Conservation (phyloP, 129 eudicot species). For the Glebionis coronaria region DNA sequence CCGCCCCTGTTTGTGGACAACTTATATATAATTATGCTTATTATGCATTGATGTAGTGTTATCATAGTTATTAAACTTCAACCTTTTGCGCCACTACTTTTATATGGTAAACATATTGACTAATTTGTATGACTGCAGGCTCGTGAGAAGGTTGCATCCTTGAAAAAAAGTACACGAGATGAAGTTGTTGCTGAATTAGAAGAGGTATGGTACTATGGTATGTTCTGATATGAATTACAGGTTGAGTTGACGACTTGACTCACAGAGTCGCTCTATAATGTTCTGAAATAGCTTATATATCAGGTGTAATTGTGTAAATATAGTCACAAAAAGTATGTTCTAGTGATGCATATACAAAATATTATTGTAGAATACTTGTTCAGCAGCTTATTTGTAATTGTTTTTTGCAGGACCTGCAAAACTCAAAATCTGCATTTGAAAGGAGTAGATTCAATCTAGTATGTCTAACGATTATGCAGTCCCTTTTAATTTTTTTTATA, state of each 20-base stretch:
- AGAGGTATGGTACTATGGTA: slow-evolving; percentile 69
- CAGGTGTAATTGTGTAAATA: no score
- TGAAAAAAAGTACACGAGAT: slow-evolving; percentile 86
- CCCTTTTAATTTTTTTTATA: not conserved
- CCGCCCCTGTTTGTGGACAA: no score
- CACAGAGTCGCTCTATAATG: no score
- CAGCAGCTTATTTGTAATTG: slow-evolving; percentile 29
- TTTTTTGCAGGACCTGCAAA: slow-evolving; percentile 71
- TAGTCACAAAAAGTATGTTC: no score
- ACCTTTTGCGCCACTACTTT: not conserved
- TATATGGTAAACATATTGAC: not conserved
- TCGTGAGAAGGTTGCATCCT: slow-evolving; percentile 78
- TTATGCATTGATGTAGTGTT: not conserved
- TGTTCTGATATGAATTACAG: slow-evolving; percentile 11
- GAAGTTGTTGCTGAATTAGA: slow-evolving; percentile 88
- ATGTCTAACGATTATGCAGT: slow-evolving; percentile 38
- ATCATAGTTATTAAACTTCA: no score
- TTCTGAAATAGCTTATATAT: no score
- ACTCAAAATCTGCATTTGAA: slow-evolving; percentile 89
- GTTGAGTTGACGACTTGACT: not conserved
- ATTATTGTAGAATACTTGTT: not conserved
- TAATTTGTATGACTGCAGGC: slow-evolving; percentile 51
- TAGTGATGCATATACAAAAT: no score
- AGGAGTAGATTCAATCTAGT: slow-evolving; percentile 96
- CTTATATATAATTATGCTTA: not conserved